These are phyloP conservation scores for Juglanconis sp. DNA, from an alignment of 2,329 filamentous ascomycete species.

Conservation along the genomic window DNA sequence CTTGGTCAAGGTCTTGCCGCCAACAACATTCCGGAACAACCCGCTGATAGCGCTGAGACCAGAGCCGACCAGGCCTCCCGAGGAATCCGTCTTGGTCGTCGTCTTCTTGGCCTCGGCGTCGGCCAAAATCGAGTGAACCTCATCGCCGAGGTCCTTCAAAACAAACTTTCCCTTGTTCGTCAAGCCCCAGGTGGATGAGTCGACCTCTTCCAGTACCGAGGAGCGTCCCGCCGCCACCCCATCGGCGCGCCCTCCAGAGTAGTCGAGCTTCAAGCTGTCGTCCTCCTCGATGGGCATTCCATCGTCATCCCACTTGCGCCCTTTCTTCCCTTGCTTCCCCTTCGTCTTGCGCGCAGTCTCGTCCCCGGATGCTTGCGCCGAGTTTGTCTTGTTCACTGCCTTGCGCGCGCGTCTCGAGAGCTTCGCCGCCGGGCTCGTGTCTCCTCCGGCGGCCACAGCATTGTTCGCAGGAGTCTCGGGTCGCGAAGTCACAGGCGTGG, in stretches of 20 bases:
- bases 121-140: constrained; percentile 85
- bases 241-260: constrained; percentile 68
- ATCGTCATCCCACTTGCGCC: constrained; percentile 88
- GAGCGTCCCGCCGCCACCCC: constrained; percentile 47
- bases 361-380: constrained; percentile 76
- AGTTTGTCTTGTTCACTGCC: constrained; percentile 61
- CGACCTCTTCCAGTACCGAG: constrained; percentile 68
- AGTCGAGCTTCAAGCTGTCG: constrained; percentile 77
- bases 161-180: constrained; percentile 92
- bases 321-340: constrained; percentile 67
- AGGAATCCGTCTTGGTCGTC: constrained; percentile 40
- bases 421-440: constrained; percentile 63
- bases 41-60: constrained; percentile 80
- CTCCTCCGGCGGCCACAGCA: constrained; percentile 66
- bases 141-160: constrained; percentile 86
- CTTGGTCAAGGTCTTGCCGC: constrained; percentile 87
- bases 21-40: constrained; percentile 90
- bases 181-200: constrained; percentile 78
- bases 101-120: constrained; percentile 67
- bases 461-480: constrained; percentile 72
- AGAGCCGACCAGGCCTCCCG: constrained; percentile 69
- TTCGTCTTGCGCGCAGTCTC: constrained; percentile 65
- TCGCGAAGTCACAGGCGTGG: constrained; percentile 71
- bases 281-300: constrained; percentile 83
- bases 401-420: constrained; percentile 78